Base-by-base conservation (phyloP, 23 red algal genomes). In the Agarophyton chilense region DNA sequence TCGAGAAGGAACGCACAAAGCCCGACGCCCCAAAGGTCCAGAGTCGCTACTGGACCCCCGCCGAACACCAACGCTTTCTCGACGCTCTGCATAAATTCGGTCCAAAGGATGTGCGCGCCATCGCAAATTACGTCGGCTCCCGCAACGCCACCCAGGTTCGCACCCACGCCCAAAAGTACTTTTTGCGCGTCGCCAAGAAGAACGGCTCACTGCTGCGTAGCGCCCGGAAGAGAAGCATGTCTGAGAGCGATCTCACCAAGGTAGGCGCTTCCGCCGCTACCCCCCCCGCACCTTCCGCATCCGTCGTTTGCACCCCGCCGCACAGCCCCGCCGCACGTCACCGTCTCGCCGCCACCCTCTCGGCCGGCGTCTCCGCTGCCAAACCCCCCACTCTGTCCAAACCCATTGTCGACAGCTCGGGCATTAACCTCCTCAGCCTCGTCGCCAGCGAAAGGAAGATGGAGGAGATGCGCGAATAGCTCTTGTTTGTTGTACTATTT, bases 81-180 rank as follows among this genome's bases (percentile, higher is more conserved):
- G 94, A 96, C 34, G 94, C 94, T 32, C 34, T 96, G 40, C 82
- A 92, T 11, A 82, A 55, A 72, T 92, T 53, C 51, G 94, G 94
- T 1, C 76, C 87, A 13, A 92, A 92, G 78, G 89, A 96, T 72
- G 94, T 96, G 58, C 55, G 90, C 21, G 88, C 94, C 29, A 96
- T 96, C 45, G 78, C 87, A 35, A 84, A 81, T 21, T 92, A 96
- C 81, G 94, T 96, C 18, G 89, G 89, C 44, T 86, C 81, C 17
- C 49, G 94, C 44, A 96, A 92, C 86, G 82, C 87, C 41, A 96
- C 94, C 45, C 94, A 96, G 81, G 94, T 96, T 25, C 94, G 94
- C 66, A 96, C 94, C 52, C 94, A 96, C 74, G 60, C 94, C 68
- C 94, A 96, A 64, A 96, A 96, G 52, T 96, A 96, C 58, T 93